Evolutionary conservation across 1,284 basidiomycete species (phyloP), one percentile per base, ranked within the genome.

Genomic region (Pseudozyma thailandica): DNA sequence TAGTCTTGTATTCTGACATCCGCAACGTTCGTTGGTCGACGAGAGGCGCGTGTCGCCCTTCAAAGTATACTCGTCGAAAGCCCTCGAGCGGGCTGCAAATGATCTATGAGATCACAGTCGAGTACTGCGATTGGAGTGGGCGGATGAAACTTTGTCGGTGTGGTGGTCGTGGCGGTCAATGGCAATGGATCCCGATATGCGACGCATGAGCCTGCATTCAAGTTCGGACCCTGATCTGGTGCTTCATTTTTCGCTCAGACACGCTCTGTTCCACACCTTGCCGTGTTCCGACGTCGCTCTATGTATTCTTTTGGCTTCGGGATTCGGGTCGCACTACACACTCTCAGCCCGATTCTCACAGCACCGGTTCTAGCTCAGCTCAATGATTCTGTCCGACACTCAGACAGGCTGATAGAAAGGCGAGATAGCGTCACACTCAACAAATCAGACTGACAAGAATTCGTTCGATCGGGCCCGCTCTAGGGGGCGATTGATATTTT

Each of bases 401-500:
- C 8, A 35, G 15, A 35, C 15, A 35, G n/a, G 33, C 33, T 35
- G 13, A 35, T 20, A 54, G 31, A 25, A 12, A 33, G 7, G 42
- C 50, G 31, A 18, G 31, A n/a, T n/a, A n/a, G n/a, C n/a, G n/a
- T n/a, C n/a, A n/a, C n/a, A n/a, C n/a, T 27, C 42, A 27, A 21
- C 21, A 8, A 10, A 12, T 9, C 33, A 18, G 8, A 26, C 28
- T 35, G 33, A 10, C 4, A 16, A 30, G 16, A 8, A 18, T 45
- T 31, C 41, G 41, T 54, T 52, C 47, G 55, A 60, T 60, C 57
- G 57, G 49, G 57, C 63, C 63, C 63, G 39, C 63, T 35, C 39
- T 55, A 60, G 52, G 63, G 55, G 52, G 63, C 63, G 57, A 60
- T 60, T 60, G 56, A 60, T 60, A 60, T 66, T 66, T 66, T 66